phyloP scores from a whole-genome alignment of 257 asterid species.

The Lycium barbarum region DNA sequence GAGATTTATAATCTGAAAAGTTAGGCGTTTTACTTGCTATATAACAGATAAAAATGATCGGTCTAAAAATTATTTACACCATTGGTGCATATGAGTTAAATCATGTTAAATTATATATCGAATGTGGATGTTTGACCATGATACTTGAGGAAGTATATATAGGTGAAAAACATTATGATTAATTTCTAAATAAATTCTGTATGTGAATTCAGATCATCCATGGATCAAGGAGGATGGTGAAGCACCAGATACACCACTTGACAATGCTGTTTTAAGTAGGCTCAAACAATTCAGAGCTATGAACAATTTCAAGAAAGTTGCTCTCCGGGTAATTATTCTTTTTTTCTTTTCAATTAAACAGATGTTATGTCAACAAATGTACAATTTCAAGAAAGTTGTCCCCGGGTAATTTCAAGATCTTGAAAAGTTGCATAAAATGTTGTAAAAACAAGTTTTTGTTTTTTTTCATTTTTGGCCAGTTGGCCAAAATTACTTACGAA shows the following conservation, averaged over 20 bases:
- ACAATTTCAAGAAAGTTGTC: background rate
- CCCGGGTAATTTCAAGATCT: slow-evolving; percentile 44
- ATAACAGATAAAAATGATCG: too few relatives aligned
- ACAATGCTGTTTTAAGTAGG: slow-evolving; percentile 68
- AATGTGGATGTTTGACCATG: background rate
- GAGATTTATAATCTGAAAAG: too few relatives aligned
- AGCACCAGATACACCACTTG: slow-evolving; percentile 79
- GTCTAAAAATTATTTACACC: too few relatives aligned
- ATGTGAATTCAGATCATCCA: slow-evolving; percentile 56
- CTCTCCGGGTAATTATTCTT: slow-evolving; percentile 52
- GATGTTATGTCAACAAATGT: too few relatives aligned
- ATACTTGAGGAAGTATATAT: background rate
- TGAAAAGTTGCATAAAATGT: background rate
- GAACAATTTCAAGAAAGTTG: slow-evolving; percentile 82
- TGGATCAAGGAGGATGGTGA: slow-evolving; percentile 89
- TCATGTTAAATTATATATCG: background rate
- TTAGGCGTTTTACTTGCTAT: too few relatives aligned
- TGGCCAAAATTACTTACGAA: too few relatives aligned
- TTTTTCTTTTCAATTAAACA: too few relatives aligned
- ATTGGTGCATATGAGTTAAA: too few relatives aligned
- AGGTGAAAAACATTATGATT: background rate
- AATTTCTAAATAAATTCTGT: background rate
- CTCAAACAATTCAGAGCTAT: slow-evolving; percentile 81
- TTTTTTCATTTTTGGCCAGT: too few relatives aligned
- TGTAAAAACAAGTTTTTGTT: background rate